Conservation (phyloP, 192 early-diverging fungal species). For the Chytriomyces confervae region DNA sequence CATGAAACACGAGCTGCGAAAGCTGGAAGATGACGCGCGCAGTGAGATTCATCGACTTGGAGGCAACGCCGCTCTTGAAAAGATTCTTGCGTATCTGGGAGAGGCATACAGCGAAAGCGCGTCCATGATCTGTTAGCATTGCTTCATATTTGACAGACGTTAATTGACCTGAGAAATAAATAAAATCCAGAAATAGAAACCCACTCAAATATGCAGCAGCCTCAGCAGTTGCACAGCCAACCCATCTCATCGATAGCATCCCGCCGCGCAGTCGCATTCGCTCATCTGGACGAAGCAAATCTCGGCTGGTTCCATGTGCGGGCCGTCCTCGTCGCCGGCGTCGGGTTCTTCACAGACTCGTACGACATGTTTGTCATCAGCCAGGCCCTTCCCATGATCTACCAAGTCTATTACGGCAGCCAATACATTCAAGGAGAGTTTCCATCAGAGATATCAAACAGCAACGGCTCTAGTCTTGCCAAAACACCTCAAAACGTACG, state of each 20-base stretch:
- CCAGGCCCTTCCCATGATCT: slow-evolving; percentile 80
- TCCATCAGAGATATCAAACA: too few species aligned
- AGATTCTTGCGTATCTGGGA: slow-evolving; percentile 64
- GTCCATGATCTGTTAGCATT: not conserved
- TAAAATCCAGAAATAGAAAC: too few species aligned
- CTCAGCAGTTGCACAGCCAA: too few species aligned
- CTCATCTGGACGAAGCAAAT: slow-evolving; percentile 42
- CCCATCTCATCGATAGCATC: not conserved
- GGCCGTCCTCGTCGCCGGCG: slow-evolving; percentile 53
- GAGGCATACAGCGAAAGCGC: slow-evolving; percentile 49
- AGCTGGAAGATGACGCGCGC: slow-evolving; percentile 68
- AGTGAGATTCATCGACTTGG: slow-evolving; percentile 76
- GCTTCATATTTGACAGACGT: not conserved
- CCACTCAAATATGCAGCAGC: too few species aligned
- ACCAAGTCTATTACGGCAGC: too few species aligned
- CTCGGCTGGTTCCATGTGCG: slow-evolving; percentile 50
- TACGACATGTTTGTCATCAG: slow-evolving; percentile 94
- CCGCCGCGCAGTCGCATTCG: slow-evolving; percentile 15
- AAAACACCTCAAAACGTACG: slow-evolving; percentile 11
- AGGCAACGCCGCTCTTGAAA: slow-evolving; percentile 76
- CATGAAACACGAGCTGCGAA: slow-evolving; percentile 64
- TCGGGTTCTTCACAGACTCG: slow-evolving; percentile 84
- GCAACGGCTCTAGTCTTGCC: not conserved
- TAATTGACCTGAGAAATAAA: too few species aligned
- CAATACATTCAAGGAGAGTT: too few species aligned